Percentiles rank a stretch among this genome's conserved stretches.
Evolutionary conservation across 495 filamentous ascomycete genomes (phyloP).

Genomic region (Penicillium arizonense): DNA sequence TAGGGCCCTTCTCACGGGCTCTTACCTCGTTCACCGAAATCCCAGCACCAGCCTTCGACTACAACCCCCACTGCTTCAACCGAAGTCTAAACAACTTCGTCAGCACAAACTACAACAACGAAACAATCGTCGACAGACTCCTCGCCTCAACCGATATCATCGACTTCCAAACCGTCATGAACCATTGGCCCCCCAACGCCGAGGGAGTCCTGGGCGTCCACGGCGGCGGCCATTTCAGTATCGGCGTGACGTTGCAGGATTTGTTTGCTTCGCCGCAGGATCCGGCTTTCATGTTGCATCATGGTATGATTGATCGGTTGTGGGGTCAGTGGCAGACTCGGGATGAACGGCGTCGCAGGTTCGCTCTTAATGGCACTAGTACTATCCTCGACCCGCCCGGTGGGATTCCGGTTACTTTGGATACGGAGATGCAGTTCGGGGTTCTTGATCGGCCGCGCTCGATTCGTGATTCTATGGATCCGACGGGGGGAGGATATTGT

Average conservation of each 20-base stretch:
- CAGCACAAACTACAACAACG: constrained; percentile 20
- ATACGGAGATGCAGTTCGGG: constrained; percentile 30
- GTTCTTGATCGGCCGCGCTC: constrained; percentile 17
- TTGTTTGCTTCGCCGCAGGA: constrained; percentile 39
- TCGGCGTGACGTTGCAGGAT: constrained; percentile 28
- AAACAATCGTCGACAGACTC: constrained; percentile 12
- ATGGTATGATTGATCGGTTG: constrained; percentile 53
- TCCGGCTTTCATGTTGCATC: constrained; percentile 58
- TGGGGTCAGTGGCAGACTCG: constrained; percentile 56
- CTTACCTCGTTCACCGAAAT: constrained; percentile 15
- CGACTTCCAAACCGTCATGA: constrained; percentile 24
- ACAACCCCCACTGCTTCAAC: constrained; percentile 61
- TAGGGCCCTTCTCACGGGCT: constrained; percentile 46
- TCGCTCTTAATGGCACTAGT: constrained; percentile 28
- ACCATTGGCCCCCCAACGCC: constrained; percentile 19
- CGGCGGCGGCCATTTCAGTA: constrained; percentile 26
- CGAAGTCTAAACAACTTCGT: constrained; percentile 55
- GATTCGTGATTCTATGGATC: constrained; percentile 30
- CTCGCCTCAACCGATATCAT: constrained; percentile 13
- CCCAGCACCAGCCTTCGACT: constrained; percentile 29
- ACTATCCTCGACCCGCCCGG: constrained; percentile 22
- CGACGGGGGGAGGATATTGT: constrained; percentile 14
- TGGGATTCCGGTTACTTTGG: constrained; percentile 17
- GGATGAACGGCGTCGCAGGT: constrained; percentile 14
- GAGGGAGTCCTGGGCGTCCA: constrained; percentile 21